Evolutionary conservation across 768 basidiomycete species (phyloP), one percentile per base, ranked within the genome.

Genomic region (Galerina marginata): DNA sequence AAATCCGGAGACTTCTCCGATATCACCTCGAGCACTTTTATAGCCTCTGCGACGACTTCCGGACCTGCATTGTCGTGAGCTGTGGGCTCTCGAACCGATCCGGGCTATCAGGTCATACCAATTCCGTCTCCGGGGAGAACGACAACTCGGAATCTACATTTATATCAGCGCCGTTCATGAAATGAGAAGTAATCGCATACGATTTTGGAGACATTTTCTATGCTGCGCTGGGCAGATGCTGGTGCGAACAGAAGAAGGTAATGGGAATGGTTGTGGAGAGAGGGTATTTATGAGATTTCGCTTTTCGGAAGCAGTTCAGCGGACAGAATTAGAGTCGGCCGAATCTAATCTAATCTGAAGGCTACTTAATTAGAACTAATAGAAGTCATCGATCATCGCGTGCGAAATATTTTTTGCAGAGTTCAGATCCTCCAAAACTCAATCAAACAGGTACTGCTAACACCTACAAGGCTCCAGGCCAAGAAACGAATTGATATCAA

Each of bases 71-170:
- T 26, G 53, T 48, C 37, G 51, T 66, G 59, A 69, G 60, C 33
- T 59, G 48, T 46, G 20, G 37, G 49, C 50, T 37, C 14, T 25
- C 43, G 39, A 55, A 29, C 45, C 9, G 44, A 53, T 49, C 26
- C 50, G 52, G 51, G 38, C 12, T 26, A 37, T 10, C 29, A 39
- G 54, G 54, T 61, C 82, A 44, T 69, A 94, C 96, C 96, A 68
- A 99, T 99, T 61, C 97, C 97, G 76, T 99, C 97, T 53, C 97
- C 97, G n/a, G 90, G 89, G 44, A 99, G 87, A 54, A 96, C 84
- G 38, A 88, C 92, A 72, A 99, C 86, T 63, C 89, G 89, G 76
- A 92, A 97, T 55, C 95, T 96, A 59, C 26, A 42, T 53, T 65
- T 20, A 53, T 51, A 39, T 26, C 23, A 60, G 57, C 47, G 47